Evolutionary conservation across 108 stramenopile species (phyloP).

Genomic region (Skeletonema tropicum): DNA sequence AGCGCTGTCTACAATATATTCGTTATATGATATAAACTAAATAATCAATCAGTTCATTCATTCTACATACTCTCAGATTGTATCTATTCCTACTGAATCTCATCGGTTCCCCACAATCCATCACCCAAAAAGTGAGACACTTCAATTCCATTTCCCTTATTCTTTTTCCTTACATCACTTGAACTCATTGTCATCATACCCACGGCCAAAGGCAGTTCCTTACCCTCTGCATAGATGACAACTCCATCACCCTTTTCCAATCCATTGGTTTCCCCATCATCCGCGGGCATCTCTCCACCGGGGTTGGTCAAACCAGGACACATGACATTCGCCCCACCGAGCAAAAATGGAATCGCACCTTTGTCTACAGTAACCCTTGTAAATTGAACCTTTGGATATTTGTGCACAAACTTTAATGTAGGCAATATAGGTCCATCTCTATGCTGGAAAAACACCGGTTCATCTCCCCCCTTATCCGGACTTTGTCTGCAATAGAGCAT

Average conservation of each 20-base stretch:
- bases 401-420: constrained; percentile 87
- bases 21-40: background rate
- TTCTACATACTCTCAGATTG: background rate
- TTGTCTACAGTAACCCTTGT: constrained; percentile 78
- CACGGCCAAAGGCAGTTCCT: constrained; percentile 90
- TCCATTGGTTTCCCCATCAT: constrained; percentile 71
- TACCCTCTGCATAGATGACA: constrained; percentile 94
- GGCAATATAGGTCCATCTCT: constrained; percentile 95
- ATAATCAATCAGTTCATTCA: background rate
- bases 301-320: constrained; percentile 94
- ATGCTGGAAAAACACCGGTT: constrained; percentile 91
- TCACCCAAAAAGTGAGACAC: constrained; percentile 92
- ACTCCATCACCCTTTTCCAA: constrained; percentile 76
- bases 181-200: constrained; percentile 91
- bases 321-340: constrained; percentile 98
- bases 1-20: background rate
- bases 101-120: constrained; percentile 81
- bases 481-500: constrained; percentile 76
- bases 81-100: constrained; percentile 45
- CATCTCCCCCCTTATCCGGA: constrained; percentile 52
- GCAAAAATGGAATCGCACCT: constrained; percentile 95
- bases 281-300: constrained; percentile 82
- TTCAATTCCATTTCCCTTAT: constrained; percentile 95
- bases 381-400: constrained; percentile 73
- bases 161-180: constrained; percentile 50